phyloP scores from a whole-genome alignment of 805 yeast genomes.

The Candida takata region DNA sequence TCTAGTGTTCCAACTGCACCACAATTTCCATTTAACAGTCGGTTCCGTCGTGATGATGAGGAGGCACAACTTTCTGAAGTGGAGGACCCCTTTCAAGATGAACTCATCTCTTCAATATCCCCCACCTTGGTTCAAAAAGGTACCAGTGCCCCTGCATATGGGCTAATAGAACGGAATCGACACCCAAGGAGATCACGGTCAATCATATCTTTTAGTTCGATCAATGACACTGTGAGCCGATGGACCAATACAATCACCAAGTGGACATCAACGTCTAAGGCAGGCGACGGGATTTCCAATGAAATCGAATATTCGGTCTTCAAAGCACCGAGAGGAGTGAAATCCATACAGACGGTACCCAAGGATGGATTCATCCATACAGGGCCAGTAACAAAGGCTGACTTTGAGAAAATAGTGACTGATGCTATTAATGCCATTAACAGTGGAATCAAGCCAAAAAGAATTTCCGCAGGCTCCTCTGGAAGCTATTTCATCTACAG shows the following conservation, averaged over 20 bases:
- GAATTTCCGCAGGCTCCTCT: slow-evolving; percentile 61
- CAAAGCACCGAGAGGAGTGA: slow-evolving; percentile 30
- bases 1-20: no score
- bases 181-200: slow-evolving; percentile 17
- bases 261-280: slow-evolving; percentile 21
- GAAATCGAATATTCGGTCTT: slow-evolving; percentile 54
- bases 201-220: slow-evolving; percentile 15
- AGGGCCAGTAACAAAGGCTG: slow-evolving; percentile 23
- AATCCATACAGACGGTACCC: slow-evolving; percentile 25
- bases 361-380: slow-evolving; percentile 20
- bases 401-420: slow-evolving; percentile 36
- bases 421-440: slow-evolving; percentile 41
- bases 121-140: no score
- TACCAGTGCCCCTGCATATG: no score
- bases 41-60: slow-evolving; percentile 2
- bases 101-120: no score
- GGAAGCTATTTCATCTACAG: slow-evolving; percentile 59
- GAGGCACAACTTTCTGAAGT: slow-evolving; percentile 4
- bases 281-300: slow-evolving; percentile 22
- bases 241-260: slow-evolving; percentile 24
- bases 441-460: slow-evolving; percentile 37
- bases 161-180: no score
- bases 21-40: no score
- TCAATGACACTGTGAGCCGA: slow-evolving; percentile 19
- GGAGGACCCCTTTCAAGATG: not conserved